A percentile compares a stretch with the other conserved stretches of the same genome.
These are phyloP conservation scores for Neurospora africana DNA, from an alignment of 495 filamentous ascomycete species.

Conservation along the genomic window DNA sequence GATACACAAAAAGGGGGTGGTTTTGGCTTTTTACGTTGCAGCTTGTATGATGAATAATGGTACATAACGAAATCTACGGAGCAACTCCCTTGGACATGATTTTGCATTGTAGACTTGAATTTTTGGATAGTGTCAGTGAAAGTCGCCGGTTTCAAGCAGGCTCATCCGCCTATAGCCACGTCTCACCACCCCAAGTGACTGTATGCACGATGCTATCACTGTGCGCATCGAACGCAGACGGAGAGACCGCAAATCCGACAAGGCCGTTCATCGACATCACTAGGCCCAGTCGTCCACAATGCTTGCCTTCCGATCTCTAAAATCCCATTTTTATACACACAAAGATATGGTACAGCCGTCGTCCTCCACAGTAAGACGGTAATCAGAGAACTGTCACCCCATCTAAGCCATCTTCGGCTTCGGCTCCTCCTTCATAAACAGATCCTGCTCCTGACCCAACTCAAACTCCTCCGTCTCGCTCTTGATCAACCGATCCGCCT, in stretches of 20 bases:
- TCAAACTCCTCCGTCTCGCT: constrained; percentile 18
- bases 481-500: constrained; percentile 11
- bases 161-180: too few relatives aligned
- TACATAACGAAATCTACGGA: neutral
- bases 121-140: neutral
- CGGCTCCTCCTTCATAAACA: constrained; percentile 26
- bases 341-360: neutral
- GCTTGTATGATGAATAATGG: neutral
- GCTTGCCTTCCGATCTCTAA: neutral
- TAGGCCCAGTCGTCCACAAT: neutral
- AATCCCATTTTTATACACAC: constrained; percentile 1
- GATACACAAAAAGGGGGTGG: neutral
- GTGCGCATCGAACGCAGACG: too few relatives aligned
- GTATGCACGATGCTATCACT: too few relatives aligned
- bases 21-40: neutral
- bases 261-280: too few relatives aligned
- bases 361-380: neutral
- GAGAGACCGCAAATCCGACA: too few relatives aligned
- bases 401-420: constrained; percentile 46
- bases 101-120: neutral
- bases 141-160: neutral
- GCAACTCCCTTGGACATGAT: neutral
- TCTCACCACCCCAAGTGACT: too few relatives aligned
- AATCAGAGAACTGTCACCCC: neutral
- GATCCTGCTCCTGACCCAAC: constrained; percentile 10